phyloP scores from a whole-genome alignment of 2,329 filamentous ascomycete genomes.

The Colletotrichum ledebouriae region DNA sequence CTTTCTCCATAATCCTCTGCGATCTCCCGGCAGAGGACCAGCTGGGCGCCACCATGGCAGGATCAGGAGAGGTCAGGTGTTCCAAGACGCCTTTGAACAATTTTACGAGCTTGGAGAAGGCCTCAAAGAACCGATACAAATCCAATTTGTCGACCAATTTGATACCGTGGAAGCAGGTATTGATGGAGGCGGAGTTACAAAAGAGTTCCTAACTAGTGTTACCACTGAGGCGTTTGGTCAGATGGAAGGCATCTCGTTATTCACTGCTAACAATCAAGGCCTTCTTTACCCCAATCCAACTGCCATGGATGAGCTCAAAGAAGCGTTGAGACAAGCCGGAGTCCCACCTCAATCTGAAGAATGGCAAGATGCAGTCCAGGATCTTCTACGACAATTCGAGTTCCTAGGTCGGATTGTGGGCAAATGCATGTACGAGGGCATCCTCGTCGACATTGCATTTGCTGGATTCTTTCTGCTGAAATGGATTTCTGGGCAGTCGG shows the following conservation, averaged over 20 bases:
- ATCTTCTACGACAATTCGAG: slow-evolving; percentile 82
- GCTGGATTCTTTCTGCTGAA: slow-evolving; percentile 96
- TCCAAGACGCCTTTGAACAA: slow-evolving; percentile 86
- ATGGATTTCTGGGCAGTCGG: slow-evolving; percentile 79
- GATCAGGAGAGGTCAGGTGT: slow-evolving; percentile 83
- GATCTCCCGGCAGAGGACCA: slow-evolving; percentile 52
- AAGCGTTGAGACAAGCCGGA: slow-evolving; percentile 66
- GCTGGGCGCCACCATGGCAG: slow-evolving; percentile 78
- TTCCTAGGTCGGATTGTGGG: slow-evolving; percentile 94
- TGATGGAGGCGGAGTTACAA: slow-evolving; percentile 96
- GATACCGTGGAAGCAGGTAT: slow-evolving; percentile 91
- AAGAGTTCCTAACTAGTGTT: slow-evolving; percentile 93
- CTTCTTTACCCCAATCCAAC: slow-evolving; percentile 90
- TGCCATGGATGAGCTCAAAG: slow-evolving; percentile 77
- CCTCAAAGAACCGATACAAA: slow-evolving; percentile 95
- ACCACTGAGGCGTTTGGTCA: slow-evolving; percentile 85
- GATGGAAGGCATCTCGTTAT: slow-evolving; percentile 69
- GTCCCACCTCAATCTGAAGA: slow-evolving; percentile 66
- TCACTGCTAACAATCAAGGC: slow-evolving; percentile 87
- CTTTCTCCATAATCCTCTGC: slow-evolving; percentile 42
- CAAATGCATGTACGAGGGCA: slow-evolving; percentile 97
- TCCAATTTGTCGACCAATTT: slow-evolving; percentile 95
- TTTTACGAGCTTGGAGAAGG: slow-evolving; percentile 87
- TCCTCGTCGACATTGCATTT: slow-evolving; percentile 92
- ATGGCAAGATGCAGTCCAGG: slow-evolving; percentile 69